A percentile compares a stretch with the other conserved stretches of the same genome.
phyloP scores from a whole-genome alignment of 2,329 filamentous ascomycete species.

The Scorias spongiosa region DNA sequence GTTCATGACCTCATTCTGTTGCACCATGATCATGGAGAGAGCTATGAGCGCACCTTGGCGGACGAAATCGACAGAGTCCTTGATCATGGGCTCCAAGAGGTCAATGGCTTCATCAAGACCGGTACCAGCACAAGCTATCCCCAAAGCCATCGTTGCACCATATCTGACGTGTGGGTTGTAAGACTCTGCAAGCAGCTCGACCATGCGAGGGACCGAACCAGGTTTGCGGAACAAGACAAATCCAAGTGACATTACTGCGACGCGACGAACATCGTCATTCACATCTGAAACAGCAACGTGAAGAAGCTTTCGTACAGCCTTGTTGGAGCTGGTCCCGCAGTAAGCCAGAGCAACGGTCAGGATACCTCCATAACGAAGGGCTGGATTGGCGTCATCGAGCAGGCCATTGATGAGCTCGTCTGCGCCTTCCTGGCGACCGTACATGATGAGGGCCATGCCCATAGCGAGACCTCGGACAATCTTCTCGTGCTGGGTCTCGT shows the following conservation, averaged over 20 bases:
- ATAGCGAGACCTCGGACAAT: constrained; percentile 90
- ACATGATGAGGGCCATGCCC: constrained; percentile 98
- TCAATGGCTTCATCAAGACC: constrained; percentile 94
- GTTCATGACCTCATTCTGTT: constrained; percentile 98
- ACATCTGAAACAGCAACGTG: constrained; percentile 97
- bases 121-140: constrained; percentile 94
- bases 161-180: constrained; percentile 98
- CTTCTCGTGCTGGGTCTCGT: constrained; percentile 97
- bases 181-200: constrained; percentile 91
- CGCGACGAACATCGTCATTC: constrained; percentile 88
- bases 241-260: constrained; percentile 92
- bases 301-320: constrained; percentile 87
- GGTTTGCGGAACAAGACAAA: constrained; percentile 98
- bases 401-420: constrained; percentile 90
- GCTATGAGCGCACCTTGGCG: constrained; percentile 90
- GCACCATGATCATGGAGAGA: constrained; percentile 96
- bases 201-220: constrained; percentile 93
- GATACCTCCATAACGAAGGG: constrained; percentile 89
- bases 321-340: constrained; percentile 95
- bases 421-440: constrained; percentile 81
- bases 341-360: constrained; percentile 98
- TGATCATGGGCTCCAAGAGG: constrained; percentile 96
- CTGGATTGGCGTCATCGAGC: constrained; percentile 83
- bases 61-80: constrained; percentile 96
- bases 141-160: constrained; percentile 93